Conservation (phyloP, 495 filamentous ascomycete genomes). For the Xylaria grammica region DNA sequence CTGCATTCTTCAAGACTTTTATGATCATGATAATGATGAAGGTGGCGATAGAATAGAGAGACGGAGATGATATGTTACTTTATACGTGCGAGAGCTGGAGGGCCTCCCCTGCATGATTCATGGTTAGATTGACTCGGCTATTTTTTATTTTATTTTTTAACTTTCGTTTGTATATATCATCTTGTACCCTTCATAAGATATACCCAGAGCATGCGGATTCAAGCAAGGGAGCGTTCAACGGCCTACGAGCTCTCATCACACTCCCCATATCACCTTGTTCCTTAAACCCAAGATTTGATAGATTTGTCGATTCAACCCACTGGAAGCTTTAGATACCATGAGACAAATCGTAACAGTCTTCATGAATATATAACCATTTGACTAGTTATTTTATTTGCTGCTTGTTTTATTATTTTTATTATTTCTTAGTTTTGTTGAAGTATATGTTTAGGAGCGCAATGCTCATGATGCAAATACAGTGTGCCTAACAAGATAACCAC, state of each 20-base stretch:
- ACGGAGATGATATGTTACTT: conserved; percentile 10
- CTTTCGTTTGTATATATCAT: conserved; percentile 24
- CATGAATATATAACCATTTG: no score
- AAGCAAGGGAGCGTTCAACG: conserved; percentile 9
- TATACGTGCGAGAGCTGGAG: conserved; percentile 5
- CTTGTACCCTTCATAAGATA: conserved; percentile 12
- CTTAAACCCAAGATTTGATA: no score
- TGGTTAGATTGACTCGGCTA: neutral
- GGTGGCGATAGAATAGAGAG: conserved; percentile 7
- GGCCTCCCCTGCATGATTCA: neutral
- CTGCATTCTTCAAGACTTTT: conserved; percentile 23
- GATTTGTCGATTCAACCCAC: no score
- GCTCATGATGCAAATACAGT: neutral
- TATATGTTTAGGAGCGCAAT: neutral
- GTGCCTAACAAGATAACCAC: neutral
- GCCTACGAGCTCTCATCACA: no score
- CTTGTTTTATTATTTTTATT: no score
- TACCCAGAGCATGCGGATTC: conserved; percentile 13
- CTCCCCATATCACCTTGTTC: no score
- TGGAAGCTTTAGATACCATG: no score
- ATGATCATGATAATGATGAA: conserved; percentile 33
- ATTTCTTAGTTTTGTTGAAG: neutral
- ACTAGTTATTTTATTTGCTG: no score
- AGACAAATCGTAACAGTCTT: no score
- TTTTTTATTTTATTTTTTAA: conserved; percentile 5